Conservation (phyloP, 371 early-diverging fungal genomes). For the Rhizopus stolonifer region DNA sequence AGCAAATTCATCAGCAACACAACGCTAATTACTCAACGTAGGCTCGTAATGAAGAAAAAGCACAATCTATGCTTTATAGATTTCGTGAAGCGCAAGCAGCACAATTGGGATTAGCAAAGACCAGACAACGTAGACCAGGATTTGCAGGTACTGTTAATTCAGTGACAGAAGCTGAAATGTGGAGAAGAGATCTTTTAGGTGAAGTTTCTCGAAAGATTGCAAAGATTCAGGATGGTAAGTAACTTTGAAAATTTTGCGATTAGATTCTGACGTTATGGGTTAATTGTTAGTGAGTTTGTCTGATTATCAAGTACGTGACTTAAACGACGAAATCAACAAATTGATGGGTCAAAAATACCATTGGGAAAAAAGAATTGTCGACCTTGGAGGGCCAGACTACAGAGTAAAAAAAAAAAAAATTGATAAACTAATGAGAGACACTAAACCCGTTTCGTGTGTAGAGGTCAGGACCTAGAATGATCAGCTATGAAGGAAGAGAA, state of each 20-base stretch:
- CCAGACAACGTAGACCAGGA: constrained; percentile 72
- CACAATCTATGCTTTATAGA: constrained; percentile 96
- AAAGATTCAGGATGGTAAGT: constrained; percentile 87
- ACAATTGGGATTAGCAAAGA: constrained; percentile 73
- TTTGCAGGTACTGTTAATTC: constrained; percentile 69
- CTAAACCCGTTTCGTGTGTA: constrained; percentile 18
- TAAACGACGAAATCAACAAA: constrained; percentile 96
- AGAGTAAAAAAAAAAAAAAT: constrained; percentile 50
- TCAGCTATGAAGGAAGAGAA: constrained; percentile 87
- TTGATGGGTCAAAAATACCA: constrained; percentile 85
- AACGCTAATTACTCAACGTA: constrained; percentile 4
- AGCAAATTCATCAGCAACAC: not conserved
- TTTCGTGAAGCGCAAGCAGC: constrained; percentile 92
- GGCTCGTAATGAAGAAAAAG: constrained; percentile 98
- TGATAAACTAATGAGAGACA: too few relatives aligned
- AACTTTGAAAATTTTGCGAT: too few relatives aligned
- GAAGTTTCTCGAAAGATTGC: constrained; percentile 87
- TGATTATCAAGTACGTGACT: constrained; percentile 89
- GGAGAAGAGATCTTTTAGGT: constrained; percentile 86
- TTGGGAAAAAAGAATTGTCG: constrained; percentile 91
- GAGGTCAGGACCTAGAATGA: constrained; percentile 73
- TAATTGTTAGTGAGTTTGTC: constrained; percentile 73
- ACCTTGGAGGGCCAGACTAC: constrained; percentile 95
- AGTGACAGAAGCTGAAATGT: constrained; percentile 81
- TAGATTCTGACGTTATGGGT: too few relatives aligned